Percentiles rank a stretch among this genome's conserved stretches.
Evolutionary conservation across 1,139 yeast species (phyloP).

Genomic region (Pichia sp.): DNA sequence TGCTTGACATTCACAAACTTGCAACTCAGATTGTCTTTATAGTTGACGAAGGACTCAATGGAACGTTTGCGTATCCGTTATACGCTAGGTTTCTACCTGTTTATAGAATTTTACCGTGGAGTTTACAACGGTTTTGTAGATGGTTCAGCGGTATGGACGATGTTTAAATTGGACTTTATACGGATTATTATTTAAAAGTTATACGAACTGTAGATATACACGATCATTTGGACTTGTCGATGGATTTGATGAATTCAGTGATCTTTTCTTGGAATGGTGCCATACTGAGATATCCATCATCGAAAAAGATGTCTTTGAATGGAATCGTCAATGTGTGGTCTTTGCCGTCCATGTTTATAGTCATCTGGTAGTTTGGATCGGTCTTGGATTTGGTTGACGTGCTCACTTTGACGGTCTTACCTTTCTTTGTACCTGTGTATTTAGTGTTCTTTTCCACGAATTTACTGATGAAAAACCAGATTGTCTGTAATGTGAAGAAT

Average conservation of each 20-base stretch:
- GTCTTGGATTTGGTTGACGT: slow-evolving; percentile 35
- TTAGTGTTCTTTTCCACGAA: slow-evolving; percentile 54
- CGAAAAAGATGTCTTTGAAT: slow-evolving; percentile 47
- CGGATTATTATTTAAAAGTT: no score
- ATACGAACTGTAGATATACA: not conserved
- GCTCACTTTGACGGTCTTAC: slow-evolving; percentile 39
- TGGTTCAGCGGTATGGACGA: slow-evolving; percentile 54
- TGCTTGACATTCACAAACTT: slow-evolving; percentile 43
- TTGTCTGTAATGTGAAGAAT: slow-evolving; percentile 52
- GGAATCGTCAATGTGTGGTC: slow-evolving; percentile 33
- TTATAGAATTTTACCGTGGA: slow-evolving; percentile 51
- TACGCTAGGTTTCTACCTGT: slow-evolving; percentile 60
- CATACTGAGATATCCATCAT: slow-evolving; percentile 45
- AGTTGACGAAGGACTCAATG: slow-evolving; percentile 48
- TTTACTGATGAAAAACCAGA: slow-evolving; percentile 48
- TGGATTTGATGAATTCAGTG: slow-evolving; percentile 14
- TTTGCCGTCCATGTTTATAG: slow-evolving; percentile 34
- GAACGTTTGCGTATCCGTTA: slow-evolving; percentile 54
- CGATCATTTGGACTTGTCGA: slow-evolving; percentile 18
- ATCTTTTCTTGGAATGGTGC: slow-evolving; percentile 39
- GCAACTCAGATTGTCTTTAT: slow-evolving; percentile 44
- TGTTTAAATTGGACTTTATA: no score
- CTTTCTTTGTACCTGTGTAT: slow-evolving; percentile 52
- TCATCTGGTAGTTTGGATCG: slow-evolving; percentile 45
- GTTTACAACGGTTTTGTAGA: slow-evolving; percentile 45